phyloP scores from a whole-genome alignment of 176 grass and related monocot species.

The Aegilops speltoides region DNA sequence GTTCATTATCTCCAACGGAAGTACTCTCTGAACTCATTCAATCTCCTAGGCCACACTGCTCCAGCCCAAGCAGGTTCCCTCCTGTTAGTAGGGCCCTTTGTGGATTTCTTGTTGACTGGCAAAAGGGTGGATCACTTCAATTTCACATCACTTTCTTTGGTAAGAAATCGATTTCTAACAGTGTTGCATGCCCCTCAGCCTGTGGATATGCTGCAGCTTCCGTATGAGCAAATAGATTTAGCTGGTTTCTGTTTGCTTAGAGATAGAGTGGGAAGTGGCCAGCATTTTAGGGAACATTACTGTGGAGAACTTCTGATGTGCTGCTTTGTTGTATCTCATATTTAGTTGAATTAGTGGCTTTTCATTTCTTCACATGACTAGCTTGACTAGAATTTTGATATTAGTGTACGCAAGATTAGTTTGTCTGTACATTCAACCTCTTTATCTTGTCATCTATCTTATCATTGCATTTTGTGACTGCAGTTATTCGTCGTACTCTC shows the following conservation, averaged over 20 bases:
- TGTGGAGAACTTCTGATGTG: background rate
- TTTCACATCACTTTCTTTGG: conserved; percentile 60
- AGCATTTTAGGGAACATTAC: background rate
- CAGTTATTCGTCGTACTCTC: conserved; percentile 74
- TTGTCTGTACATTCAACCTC: background rate
- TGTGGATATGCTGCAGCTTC: conserved; percentile 1
- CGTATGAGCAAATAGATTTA: background rate
- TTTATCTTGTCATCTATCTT: background rate
- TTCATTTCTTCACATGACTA: background rate
- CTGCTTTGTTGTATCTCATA: background rate
- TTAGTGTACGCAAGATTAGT: background rate
- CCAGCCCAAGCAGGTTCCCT: conserved; percentile 77
- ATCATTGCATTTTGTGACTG: background rate
- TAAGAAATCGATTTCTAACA: conserved; percentile 30
- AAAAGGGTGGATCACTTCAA: conserved; percentile 72
- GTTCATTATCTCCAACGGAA: conserved; percentile 81
- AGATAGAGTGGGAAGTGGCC: background rate
- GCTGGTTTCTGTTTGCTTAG: conserved; percentile 23
- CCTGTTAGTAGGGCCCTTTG: conserved; percentile 65
- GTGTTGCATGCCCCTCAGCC: background rate
- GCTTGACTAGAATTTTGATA: conserved; percentile 4
- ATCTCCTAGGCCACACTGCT: conserved; percentile 81
- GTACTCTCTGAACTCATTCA: conserved; percentile 81
- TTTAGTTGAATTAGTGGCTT: background rate
- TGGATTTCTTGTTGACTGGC: conserved; percentile 74